Conservation (phyloP, 2,329 filamentous ascomycete genomes). For the Cladosporium sp. region DNA sequence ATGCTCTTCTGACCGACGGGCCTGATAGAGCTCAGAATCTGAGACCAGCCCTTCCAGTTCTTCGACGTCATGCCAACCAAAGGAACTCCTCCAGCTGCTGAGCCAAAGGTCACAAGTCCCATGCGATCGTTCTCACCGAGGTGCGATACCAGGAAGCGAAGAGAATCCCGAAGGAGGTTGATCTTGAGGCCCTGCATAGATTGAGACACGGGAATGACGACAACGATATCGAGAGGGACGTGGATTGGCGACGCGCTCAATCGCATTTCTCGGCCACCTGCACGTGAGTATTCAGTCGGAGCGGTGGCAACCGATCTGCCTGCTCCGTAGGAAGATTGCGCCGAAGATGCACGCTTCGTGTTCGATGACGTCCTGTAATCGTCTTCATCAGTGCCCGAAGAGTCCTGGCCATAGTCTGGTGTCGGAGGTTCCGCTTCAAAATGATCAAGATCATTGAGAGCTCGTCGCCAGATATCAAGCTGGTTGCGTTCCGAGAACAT, state of each 20-base stretch:
- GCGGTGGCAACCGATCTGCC: constrained; percentile 80
- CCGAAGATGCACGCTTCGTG: constrained; percentile 68
- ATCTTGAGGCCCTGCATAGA: constrained; percentile 99
- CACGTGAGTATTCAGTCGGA: constrained; percentile 75
- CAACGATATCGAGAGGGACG: constrained; percentile 89
- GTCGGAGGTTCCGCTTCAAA: constrained; percentile 59
- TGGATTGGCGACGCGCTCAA: constrained; percentile 58
- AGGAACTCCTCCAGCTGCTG: constrained; percentile 85
- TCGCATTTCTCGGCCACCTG: constrained; percentile 41
- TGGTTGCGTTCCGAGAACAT: constrained; percentile 79
- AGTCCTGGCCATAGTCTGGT: constrained; percentile 73
- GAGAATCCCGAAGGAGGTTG: constrained; percentile 81
- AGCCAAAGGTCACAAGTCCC: constrained; percentile 95
- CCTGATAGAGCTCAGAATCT: constrained; percentile 78
- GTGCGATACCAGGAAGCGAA: constrained; percentile 85
- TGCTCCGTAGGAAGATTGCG: constrained; percentile 76
- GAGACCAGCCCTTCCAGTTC: constrained; percentile 85
- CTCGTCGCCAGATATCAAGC: constrained; percentile 85
- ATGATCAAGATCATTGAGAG: constrained; percentile 73
- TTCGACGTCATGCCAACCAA: constrained; percentile 98
- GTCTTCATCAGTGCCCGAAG: constrained; percentile 82
- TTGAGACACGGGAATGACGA: constrained; percentile 93
- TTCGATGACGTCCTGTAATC: constrained; percentile 56
- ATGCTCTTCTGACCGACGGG: constrained; percentile 96
- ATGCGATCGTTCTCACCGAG: constrained; percentile 92